Conservation (phyloP, 2,329 filamentous ascomycete species). For the Penicillium nordicum region DNA sequence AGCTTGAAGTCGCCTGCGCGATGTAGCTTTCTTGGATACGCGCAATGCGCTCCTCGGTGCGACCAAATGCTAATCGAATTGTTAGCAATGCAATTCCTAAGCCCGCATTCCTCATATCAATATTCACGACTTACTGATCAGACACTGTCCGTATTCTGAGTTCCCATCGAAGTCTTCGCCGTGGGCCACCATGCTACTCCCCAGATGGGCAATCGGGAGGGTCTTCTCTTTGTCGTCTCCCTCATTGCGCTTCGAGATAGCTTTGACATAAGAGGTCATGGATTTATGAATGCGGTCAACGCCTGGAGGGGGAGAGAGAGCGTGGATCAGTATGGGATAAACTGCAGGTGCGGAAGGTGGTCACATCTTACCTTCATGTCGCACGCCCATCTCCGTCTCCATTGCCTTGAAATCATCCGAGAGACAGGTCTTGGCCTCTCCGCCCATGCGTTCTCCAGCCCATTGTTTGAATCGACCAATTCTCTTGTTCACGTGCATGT, state of each 20-base stretch:
- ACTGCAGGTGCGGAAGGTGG: neutral
- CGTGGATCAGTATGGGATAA: neutral
- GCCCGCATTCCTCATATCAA: neutral
- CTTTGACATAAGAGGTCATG: constrained; percentile 83
- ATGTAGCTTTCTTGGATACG: constrained; percentile 82
- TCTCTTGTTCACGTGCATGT: constrained; percentile 73
- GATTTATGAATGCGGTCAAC: constrained; percentile 87
- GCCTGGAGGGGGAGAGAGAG: constrained; percentile 52
- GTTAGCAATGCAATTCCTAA: constrained; percentile 1
- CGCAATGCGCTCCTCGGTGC: constrained; percentile 82
- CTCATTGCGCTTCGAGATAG: constrained; percentile 78
- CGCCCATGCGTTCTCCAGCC: constrained; percentile 95
- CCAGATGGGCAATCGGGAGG: constrained; percentile 73
- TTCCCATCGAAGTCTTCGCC: constrained; percentile 89
- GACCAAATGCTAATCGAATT: constrained; percentile 61
- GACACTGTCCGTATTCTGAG: constrained; percentile 85
- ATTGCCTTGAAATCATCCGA: constrained; percentile 88
- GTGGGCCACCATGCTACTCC: constrained; percentile 79
- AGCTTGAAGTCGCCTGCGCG: constrained; percentile 71
- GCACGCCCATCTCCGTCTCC: constrained; percentile 83
- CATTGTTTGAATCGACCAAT: constrained; percentile 96
- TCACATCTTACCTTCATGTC: constrained; percentile 69
- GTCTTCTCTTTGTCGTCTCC: constrained; percentile 85
- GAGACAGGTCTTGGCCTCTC: constrained; percentile 78
- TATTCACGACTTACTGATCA: constrained; percentile 58